phyloP scores from a whole-genome alignment of 2,329 filamentous ascomycete genomes.

The Colletotrichum tropicicola region DNA sequence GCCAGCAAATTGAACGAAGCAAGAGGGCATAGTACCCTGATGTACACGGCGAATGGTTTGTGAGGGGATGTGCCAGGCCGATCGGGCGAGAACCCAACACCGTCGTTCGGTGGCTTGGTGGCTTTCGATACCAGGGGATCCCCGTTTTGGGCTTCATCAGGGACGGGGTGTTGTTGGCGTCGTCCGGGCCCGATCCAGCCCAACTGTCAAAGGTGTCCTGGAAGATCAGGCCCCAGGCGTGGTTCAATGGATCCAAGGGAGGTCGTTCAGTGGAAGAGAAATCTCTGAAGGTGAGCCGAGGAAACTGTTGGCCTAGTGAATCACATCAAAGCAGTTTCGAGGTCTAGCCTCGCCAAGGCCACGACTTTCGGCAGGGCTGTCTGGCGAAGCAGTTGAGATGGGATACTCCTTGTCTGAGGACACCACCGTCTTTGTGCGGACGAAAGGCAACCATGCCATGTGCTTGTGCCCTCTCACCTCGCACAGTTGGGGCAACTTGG shows the following conservation, averaged over 20 bases:
- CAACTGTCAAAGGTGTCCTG: constrained; percentile 6
- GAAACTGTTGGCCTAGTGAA: not conserved
- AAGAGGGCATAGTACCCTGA: no score
- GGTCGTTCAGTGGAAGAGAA: not conserved
- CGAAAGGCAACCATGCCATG: constrained; percentile 14
- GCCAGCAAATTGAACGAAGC: not conserved
- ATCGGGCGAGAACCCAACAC: constrained; percentile 14
- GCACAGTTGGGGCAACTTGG: constrained; percentile 2
- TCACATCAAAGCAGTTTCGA: not conserved
- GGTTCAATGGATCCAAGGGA: not conserved
- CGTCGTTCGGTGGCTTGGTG: not conserved
- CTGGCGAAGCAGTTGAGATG: constrained; percentile 9
- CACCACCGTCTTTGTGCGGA: not conserved
- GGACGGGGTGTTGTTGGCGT: constrained; percentile 1
- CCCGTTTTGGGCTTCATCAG: constrained; percentile 21
- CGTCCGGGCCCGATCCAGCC: constrained; percentile 6
- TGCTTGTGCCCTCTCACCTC: not conserved
- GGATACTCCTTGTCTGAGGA: constrained; percentile 19
- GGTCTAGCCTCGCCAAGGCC: not conserved
- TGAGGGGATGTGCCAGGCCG: constrained; percentile 3
- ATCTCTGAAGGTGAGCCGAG: not conserved
- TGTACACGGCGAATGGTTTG: not conserved
- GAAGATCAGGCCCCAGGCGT: not conserved
- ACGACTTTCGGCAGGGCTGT: constrained; percentile 18
- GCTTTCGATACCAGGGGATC: constrained; percentile 5